Evolutionary conservation across 805 yeast genomes (phyloP), one percentile per base, ranked within the genome.

Genomic region (Saccharomycopsis lassenensis): DNA sequence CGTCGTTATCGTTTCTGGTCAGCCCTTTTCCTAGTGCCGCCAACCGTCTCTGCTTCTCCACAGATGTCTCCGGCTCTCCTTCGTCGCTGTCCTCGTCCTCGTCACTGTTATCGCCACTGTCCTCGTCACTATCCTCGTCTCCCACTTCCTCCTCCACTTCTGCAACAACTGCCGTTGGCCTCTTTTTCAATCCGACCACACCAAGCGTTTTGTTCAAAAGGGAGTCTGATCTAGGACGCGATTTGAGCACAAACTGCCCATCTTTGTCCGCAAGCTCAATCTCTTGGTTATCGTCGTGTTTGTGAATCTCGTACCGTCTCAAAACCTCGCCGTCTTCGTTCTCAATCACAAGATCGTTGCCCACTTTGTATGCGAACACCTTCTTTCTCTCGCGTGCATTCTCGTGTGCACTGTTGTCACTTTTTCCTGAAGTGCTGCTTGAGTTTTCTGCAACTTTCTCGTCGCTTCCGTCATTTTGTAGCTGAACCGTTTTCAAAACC

Each of bases 291-390:
- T 24, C 27, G 5, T 29, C 32, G 46, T 76, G 84, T 3, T 72
- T 68, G 48, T 77, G 82, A 35, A 87, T 76, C 48, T 63, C 69
- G 57, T 86, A 89, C 36, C 94, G 67, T 51, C 95, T 74, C 31
- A 91, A 63, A 38, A 91, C 73, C 48, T 89, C 97, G 45, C 97
- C 98, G 8, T 87, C 94, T 30, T 73, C 83, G 50, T 86, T 82
- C 56, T 89, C 98, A 39, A 91, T 78, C 40, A 85, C 67, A 37
- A 91, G 70, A 41, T 75, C 65, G 49, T 84, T 76, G 51, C 78
- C 91, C 27, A 83, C 65, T 55, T 79, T 81, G 56, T 77, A 89
- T 1, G 95, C 97, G 56, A 61, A 73, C 47, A 61, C 75, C 22
- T 36, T 39, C 14, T 29, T 24, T 5, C 10, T 17, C 29, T 24